phyloP scores from a whole-genome alignment of 139 green algal genomes.

The Picochlorum sp. region DNA sequence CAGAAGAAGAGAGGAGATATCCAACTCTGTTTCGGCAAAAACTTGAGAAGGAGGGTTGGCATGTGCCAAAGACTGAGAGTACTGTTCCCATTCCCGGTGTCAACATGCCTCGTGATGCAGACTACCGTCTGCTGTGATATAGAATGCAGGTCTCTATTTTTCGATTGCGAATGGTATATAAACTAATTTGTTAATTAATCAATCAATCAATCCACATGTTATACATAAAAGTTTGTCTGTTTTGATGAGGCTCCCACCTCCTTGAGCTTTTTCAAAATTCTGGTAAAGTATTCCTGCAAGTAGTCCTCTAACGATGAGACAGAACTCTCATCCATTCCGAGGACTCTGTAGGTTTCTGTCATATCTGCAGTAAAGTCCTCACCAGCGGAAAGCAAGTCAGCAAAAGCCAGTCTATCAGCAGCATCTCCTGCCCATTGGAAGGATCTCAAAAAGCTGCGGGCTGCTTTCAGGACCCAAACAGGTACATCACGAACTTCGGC shows the following conservation, averaged over 20 bases:
- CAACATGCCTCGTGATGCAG: constrained; percentile 3
- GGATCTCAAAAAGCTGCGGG: constrained; percentile 58
- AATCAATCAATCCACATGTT: constrained; percentile 12
- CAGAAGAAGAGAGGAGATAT: constrained; percentile 49
- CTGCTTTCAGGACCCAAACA: constrained; percentile 76
- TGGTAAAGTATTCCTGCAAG: constrained; percentile 87
- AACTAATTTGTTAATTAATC: background rate
- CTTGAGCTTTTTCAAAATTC: constrained; percentile 98
- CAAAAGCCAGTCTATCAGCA: constrained; percentile 88
- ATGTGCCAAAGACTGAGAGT: constrained; percentile 15
- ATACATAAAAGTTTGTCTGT: constrained; percentile 93
- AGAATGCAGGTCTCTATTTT: background rate
- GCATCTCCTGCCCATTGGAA: constrained; percentile 92
- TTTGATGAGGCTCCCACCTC: constrained; percentile 82
- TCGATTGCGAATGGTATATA: background rate
- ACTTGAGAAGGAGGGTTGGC: constrained; percentile 32
- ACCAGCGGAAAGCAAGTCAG: constrained; percentile 79
- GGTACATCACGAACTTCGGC: constrained; percentile 84
- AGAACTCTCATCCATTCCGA: constrained; percentile 74
- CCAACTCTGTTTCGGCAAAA: constrained; percentile 54
- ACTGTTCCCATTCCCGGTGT: constrained; percentile 41
- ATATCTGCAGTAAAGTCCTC: constrained; percentile 82
- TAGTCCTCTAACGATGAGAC: constrained; percentile 80
- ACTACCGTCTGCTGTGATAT: background rate
- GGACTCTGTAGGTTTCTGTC: constrained; percentile 80